Conservation (phyloP, 2,329 filamentous ascomycete species). For the Camillea tinctor region DNA sequence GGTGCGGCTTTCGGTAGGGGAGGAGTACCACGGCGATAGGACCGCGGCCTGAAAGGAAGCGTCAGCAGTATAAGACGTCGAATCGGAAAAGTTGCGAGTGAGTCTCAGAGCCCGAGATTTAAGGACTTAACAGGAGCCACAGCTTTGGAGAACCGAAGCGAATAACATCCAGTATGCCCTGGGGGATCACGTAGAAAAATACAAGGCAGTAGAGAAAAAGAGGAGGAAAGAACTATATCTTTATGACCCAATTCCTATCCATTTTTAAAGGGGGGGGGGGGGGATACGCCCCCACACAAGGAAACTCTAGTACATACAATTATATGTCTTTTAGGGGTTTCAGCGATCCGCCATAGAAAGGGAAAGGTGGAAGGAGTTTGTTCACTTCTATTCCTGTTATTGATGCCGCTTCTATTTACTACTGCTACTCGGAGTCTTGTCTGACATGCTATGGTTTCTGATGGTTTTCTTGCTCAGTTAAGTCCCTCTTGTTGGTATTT, state of each 20-base stretch:
- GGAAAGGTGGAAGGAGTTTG: not conserved
- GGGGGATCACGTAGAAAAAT: not conserved
- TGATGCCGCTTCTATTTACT: not conserved
- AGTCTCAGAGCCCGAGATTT: conserved; percentile 23
- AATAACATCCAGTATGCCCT: not conserved
- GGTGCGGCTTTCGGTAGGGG: conserved; percentile 40
- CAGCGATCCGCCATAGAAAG: not conserved
- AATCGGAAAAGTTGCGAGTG: conserved; percentile 13
- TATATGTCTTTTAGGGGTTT: not conserved
- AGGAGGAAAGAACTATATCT: not conserved
- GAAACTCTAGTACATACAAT: not conserved
- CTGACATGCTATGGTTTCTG: not conserved
- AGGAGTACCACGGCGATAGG: conserved; percentile 48
- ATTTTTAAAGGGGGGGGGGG: not conserved
- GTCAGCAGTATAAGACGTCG: not conserved
- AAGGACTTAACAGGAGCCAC: conserved; percentile 5
- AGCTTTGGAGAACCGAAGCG: not conserved
- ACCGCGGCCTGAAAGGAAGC: conserved; percentile 1
- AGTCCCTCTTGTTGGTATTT: not conserved
- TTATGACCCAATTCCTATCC: not conserved
- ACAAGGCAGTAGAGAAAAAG: not conserved
- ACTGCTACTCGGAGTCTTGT: not conserved
- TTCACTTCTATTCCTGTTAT: not conserved
- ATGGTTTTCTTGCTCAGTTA: not conserved
- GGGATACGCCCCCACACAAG: not conserved